phyloP scores from a whole-genome alignment of 805 yeast genomes.

The Tetrapisispora nanseiensis region DNA sequence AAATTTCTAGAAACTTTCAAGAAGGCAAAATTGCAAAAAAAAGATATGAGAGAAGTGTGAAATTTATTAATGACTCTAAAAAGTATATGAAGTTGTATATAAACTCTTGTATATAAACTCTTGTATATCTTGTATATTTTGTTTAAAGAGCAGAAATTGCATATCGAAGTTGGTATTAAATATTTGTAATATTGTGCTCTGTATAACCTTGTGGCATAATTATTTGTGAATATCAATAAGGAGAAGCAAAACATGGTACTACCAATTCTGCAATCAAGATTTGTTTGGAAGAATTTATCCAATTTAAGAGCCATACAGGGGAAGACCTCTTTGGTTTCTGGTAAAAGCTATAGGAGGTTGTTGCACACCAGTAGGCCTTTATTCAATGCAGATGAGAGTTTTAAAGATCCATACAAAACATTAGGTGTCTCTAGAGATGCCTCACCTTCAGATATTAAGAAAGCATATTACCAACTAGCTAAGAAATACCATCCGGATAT shows the following conservation, averaged over 20 bases:
- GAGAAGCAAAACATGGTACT: too few relatives aligned
- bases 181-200: too few relatives aligned
- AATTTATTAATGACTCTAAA: too few relatives aligned
- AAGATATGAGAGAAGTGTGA: too few relatives aligned
- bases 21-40: background rate
- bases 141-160: too few relatives aligned
- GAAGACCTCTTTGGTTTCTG: background rate
- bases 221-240: too few relatives aligned
- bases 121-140: too few relatives aligned
- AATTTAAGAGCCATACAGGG: background rate
- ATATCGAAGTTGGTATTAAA: too few relatives aligned
- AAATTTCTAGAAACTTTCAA: background rate
- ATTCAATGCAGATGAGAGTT: conserved; percentile 14
- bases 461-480: conserved; percentile 87
- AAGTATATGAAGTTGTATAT: too few relatives aligned
- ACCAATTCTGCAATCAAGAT: background rate
- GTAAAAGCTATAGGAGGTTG: background rate
- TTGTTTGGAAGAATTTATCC: background rate
- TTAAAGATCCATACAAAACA: conserved; percentile 71
- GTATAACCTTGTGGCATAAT: too few relatives aligned
- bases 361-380: background rate
- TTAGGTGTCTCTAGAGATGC: conserved; percentile 72
- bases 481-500: conserved; percentile 95
- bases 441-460: conserved; percentile 76
- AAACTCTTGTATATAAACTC: too few relatives aligned